phyloP scores from a whole-genome alignment of 2,329 filamentous ascomycete genomes.

The Fusarium beomiforme region DNA sequence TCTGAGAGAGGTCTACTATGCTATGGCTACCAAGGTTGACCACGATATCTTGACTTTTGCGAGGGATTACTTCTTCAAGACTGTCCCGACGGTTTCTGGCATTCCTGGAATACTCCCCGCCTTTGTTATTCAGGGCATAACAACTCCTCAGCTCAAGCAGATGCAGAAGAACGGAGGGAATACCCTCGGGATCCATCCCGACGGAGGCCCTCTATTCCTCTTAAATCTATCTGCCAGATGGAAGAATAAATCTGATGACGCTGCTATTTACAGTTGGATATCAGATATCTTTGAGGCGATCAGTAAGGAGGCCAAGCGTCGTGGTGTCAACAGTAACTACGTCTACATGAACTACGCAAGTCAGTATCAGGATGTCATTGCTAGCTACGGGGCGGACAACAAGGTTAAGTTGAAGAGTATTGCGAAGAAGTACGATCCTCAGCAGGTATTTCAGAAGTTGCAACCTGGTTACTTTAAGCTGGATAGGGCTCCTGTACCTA shows the following conservation, averaged over 20 bases:
- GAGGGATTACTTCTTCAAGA: conserved; percentile 28
- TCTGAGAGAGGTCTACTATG: conserved; percentile 14
- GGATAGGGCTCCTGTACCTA: conserved; percentile 8
- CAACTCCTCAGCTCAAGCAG: conserved; percentile 47
- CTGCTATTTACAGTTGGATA: conserved; percentile 35
- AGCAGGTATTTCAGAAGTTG: conserved; percentile 1
- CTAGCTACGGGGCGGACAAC: conserved; percentile 1
- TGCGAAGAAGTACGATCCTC: conserved; percentile 10
- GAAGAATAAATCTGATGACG: conserved; percentile 46
- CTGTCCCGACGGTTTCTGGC: conserved; percentile 33
- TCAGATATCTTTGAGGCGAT: neutral
- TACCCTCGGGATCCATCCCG: conserved; percentile 41
- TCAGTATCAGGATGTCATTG: conserved; percentile 11
- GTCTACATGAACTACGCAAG: conserved; percentile 29
- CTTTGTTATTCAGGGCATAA: conserved; percentile 54
- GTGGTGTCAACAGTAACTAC: neutral
- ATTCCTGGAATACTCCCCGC: conserved; percentile 41
- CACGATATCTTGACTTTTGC: neutral
- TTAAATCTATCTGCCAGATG: conserved; percentile 1
- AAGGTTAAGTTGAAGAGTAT: conserved; percentile 8
- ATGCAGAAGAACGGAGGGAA: conserved; percentile 50
- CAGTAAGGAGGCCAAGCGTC: neutral
- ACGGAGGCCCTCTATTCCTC: conserved; percentile 40
- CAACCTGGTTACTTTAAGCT: conserved; percentile 40
- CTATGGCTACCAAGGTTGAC: conserved; percentile 18